Evolutionary conservation across 345 rosid species (phyloP), one percentile per base, ranked within the genome.

Genomic region (Camelina sativa): DNA sequence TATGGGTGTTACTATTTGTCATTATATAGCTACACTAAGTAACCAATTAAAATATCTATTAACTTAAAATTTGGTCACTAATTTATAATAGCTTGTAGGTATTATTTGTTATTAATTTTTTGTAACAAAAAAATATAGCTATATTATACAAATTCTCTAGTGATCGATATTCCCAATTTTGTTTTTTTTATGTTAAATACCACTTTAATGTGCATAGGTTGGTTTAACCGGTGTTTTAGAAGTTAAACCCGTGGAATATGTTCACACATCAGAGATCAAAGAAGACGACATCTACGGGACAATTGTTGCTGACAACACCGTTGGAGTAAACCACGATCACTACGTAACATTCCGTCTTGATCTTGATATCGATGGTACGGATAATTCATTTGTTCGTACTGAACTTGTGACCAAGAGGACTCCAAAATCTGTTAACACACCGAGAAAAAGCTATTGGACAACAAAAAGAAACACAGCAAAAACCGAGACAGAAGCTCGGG

Each of bases 211-310:
- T 34, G 37, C 37, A 34, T 34, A 35, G 87, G 85, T 84, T 5
- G 85, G 88, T 3, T 41, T 84, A 64, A 83, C 84, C 15, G 91
- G 89, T 47, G 73, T 84, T 32, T 34, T 83, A 34, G 84, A 80
- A 67, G 82, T 83, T 35, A 83, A 69, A 46, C 77, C 79, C 4
- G 76, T 76, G 1, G 58, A 48, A n/a, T 82, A 81, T 62, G 59
- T 66, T 8, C 80, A 77, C 69, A 65, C 35, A 2, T 79, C 81
- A 11, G 79, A 87, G 37, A 44, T 55, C 28, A 82, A 81, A 50
- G 74, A 79, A 46, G 58, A 80, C 38, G 77, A 65, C 44, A 40
- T 43, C 7, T 5, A 12, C n/a, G 47, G 47, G 7, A 43, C 47
- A 43, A 43, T 43, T 43, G 47, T 43, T 1, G 16, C 47, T 1